A percentile compares a stretch with the other conserved stretches of the same genome.
phyloP scores from a whole-genome alignment of 1,284 basidiomycete species.

The Malassezia japonica region DNA sequence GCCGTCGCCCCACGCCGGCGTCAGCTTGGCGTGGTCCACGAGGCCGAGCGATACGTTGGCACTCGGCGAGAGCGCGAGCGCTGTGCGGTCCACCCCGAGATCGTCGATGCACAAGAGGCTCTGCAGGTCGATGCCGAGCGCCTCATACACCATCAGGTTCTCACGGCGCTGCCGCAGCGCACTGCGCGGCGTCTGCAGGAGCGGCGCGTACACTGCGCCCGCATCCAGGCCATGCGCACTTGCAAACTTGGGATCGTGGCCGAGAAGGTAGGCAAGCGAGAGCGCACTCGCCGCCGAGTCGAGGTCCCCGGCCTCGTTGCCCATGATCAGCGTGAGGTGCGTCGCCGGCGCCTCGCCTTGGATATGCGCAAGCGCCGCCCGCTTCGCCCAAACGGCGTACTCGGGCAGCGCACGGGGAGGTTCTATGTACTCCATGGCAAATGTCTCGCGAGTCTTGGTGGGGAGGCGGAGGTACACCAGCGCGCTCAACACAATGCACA shows the following conservation, averaged over 20 bases:
- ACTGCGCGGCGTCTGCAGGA: conserved; percentile 61
- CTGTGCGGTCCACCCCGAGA: conserved; percentile 7
- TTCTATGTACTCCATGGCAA: neutral
- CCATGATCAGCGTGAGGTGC: conserved; percentile 34
- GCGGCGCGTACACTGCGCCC: conserved; percentile 54
- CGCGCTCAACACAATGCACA: neutral
- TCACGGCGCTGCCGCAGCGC: conserved; percentile 75
- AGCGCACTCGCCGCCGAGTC: conserved; percentile 41
- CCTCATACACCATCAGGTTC: conserved; percentile 53
- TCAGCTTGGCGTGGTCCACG: conserved; percentile 28
- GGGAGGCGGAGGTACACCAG: neutral
- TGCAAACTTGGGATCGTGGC: conserved; percentile 13
- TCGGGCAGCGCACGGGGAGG: neutral
- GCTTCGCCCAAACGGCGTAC: conserved; percentile 12
- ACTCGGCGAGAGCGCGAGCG: conserved; percentile 17
- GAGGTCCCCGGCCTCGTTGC: conserved; percentile 45
- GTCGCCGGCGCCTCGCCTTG: neutral
- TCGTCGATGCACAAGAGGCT: conserved; percentile 27
- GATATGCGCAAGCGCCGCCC: neutral
- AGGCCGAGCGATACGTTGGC: conserved; percentile 23
- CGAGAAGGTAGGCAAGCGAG: conserved; percentile 32
- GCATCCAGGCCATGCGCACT: conserved; percentile 13
- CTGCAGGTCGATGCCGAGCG: conserved; percentile 15
- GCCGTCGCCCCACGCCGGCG: conserved; percentile 23
- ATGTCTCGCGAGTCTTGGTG: neutral